Conservation (phyloP, 2,329 filamentous ascomycete genomes). For the Myotisia sp. region DNA sequence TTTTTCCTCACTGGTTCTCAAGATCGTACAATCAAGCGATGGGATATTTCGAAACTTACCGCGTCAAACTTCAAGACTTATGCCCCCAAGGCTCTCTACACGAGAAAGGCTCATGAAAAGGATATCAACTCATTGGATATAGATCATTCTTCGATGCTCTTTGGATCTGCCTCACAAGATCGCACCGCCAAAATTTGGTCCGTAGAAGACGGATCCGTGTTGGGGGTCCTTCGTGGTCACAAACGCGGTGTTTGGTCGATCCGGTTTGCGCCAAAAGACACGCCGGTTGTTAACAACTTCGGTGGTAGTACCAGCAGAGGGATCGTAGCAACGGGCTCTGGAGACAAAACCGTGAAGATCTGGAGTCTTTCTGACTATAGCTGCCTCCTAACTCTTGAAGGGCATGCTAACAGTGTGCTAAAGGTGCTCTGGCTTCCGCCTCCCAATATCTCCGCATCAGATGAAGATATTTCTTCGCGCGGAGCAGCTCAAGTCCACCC, state of each 20-base stretch:
- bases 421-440: conserved; percentile 78
- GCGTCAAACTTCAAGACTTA: conserved; percentile 19
- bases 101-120: conserved; percentile 92
- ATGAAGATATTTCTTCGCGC: conserved; percentile 19
- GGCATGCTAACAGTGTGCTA: conserved; percentile 86
- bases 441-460: conserved; percentile 23
- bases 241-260: conserved; percentile 93
- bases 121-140: conserved; percentile 93
- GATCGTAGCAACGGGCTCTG: conserved; percentile 75
- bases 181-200: conserved; percentile 97
- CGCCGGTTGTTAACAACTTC: conserved; percentile 60
- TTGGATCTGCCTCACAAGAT: conserved; percentile 93
- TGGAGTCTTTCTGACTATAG: conserved; percentile 90
- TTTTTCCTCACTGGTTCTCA: conserved; percentile 88
- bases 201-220: conserved; percentile 70
- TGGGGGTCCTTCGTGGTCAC: conserved; percentile 84
- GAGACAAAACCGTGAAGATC: conserved; percentile 89
- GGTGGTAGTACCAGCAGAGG: conserved; percentile 59
- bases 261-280: conserved; percentile 67
- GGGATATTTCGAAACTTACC: conserved; percentile 56
- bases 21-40: conserved; percentile 88
- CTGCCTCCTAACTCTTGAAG: conserved; percentile 86
- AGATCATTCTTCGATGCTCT: conserved; percentile 58
- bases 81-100: conserved; percentile 52
- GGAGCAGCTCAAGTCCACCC: conserved; percentile 23